phyloP scores from a whole-genome alignment of 805 yeast genomes.

The Metschnikowia bowlesiae region DNA sequence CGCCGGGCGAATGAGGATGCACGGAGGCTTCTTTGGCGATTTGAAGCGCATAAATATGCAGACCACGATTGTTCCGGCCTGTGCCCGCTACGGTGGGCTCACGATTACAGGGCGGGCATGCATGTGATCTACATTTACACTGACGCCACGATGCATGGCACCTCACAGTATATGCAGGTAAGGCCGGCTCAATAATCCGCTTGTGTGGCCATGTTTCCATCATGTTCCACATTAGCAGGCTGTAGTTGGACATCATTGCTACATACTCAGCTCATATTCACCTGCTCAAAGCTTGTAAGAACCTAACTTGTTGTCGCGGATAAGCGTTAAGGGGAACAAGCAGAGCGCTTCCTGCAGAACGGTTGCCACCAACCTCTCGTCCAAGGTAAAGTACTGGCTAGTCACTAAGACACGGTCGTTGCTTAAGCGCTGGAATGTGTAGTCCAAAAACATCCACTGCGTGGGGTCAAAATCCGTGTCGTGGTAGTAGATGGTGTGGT shows the following conservation, averaged over 20 bases:
- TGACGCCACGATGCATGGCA: not conserved
- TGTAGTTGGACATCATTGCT: too few species aligned
- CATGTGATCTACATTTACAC: not conserved
- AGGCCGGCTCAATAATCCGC: too few species aligned
- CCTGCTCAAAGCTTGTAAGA: conserved; percentile 13
- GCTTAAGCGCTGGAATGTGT: conserved; percentile 25
- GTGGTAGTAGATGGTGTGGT: conserved; percentile 34
- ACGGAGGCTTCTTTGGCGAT: not conserved
- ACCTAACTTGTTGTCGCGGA: conserved; percentile 8
- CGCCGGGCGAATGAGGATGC: not conserved
- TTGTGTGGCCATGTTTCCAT: too few species aligned
- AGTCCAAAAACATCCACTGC: conserved; percentile 34
- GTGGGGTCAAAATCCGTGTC: conserved; percentile 34
- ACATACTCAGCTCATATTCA: too few species aligned
- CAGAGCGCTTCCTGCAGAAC: conserved; percentile 34
- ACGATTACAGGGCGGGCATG: not conserved
- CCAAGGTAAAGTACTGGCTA: conserved; percentile 23
- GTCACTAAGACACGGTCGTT: conserved; percentile 33
- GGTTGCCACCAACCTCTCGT: conserved; percentile 27
- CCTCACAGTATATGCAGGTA: not conserved
- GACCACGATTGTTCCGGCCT: not conserved
- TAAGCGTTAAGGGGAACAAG: conserved; percentile 12
- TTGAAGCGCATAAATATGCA: not conserved
- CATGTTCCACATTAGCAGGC: too few species aligned
- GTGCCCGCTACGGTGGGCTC: not conserved